Evolutionary conservation across 768 basidiomycete species (phyloP).

Genomic region (Rhizopogon vesiculosus): DNA sequence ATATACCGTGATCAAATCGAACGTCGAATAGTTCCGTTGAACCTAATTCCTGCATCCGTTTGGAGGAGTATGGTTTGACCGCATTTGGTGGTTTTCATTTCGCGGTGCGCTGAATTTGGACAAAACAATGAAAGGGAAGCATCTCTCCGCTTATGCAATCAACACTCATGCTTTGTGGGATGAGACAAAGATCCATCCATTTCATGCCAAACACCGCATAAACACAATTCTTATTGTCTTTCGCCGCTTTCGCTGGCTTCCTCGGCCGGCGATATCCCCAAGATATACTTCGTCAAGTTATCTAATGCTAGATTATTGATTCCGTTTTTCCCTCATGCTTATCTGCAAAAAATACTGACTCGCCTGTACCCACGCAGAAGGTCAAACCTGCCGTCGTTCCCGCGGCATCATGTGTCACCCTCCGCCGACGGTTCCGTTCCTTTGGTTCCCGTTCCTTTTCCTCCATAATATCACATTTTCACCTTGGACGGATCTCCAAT

Average conservation of each 20-base stretch:
- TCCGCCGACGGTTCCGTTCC: slow-evolving; percentile 28
- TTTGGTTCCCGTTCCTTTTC: slow-evolving; percentile 9
- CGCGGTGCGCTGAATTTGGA: slow-evolving; percentile 17
- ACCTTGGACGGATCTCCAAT: slow-evolving; percentile 5
- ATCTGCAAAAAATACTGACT: slow-evolving; percentile 29
- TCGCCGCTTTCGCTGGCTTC: slow-evolving; percentile 20
- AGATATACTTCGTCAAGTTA: slow-evolving; percentile 22
- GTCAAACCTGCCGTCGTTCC: slow-evolving; percentile 18
- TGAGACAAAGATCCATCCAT: slow-evolving; percentile 35
- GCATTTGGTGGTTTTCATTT: slow-evolving; percentile 11
- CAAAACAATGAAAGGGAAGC: slow-evolving; percentile 29
- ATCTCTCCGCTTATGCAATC: slow-evolving; percentile 27
- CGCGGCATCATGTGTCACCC: slow-evolving; percentile 22
- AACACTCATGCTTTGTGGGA: slow-evolving; percentile 21
- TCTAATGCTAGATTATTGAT: slow-evolving; percentile 29
- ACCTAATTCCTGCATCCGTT: slow-evolving; percentile 22
- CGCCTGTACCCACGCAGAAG: slow-evolving; percentile 25
- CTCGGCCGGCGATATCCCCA: slow-evolving; percentile 34
- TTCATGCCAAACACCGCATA: slow-evolving; percentile 35
- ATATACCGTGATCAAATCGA: slow-evolving; percentile 40
- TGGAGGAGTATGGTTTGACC: slow-evolving; percentile 13
- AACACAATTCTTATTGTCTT: slow-evolving; percentile 46
- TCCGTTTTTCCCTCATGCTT: slow-evolving; percentile 24
- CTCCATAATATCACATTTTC: slow-evolving; percentile 3
- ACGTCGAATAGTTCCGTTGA: slow-evolving; percentile 32